Evolutionary conservation across 805 yeast species (phyloP), one percentile per base, ranked within the genome.

Genomic region (Yarrowia deformans): DNA sequence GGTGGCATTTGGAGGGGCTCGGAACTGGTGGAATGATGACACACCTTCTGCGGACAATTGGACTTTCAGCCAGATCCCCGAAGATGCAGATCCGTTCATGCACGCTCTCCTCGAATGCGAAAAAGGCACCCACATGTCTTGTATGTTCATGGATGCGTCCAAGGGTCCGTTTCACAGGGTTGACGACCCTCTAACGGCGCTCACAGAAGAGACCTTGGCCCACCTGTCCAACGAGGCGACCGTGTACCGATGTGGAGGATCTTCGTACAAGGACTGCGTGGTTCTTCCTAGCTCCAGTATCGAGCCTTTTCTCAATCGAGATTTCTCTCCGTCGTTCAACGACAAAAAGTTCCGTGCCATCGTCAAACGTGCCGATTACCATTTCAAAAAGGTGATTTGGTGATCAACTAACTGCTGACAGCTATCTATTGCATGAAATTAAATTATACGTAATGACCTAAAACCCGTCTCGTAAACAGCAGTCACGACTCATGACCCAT

Each of bases 261-360:
- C 12, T 32, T 45, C 49, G n/a, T 54, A 54, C 18, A 54, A 54
- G 34, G 60, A 54, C 34, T 54, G 60, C n/a, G 60, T 54, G 16
- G 60, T 54, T 37, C 13, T 54, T 18, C 60, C 60, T 13, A 34
- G 45, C 8, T 9, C 18, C 12, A 2, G 12, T 1, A n/a, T 37
- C 10, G 60, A 54, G 34, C 60, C 60, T 9, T 19, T 54, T n/a
- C 10, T 37, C 12, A 54, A 37, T 7, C 8, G 61, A 16, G 13
- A 23, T 7, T 55, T 19, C 14, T 10, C 16, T 12, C 10, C 46
- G 5, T 18, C 19, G 9, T 55, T 19, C 7, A 16, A 19, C 13
- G 61, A 55, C 35, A 55, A 55, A n/a, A 14, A 8, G 14, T 8
- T 23, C 29, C 29, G 29, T 2, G 29, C 29, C 29, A 23, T 40